Evolutionary conservation across 2,329 filamentous ascomycete genomes (phyloP), one percentile per base, ranked within the genome.

Genomic region (Rhytidhysteron rufulum): DNA sequence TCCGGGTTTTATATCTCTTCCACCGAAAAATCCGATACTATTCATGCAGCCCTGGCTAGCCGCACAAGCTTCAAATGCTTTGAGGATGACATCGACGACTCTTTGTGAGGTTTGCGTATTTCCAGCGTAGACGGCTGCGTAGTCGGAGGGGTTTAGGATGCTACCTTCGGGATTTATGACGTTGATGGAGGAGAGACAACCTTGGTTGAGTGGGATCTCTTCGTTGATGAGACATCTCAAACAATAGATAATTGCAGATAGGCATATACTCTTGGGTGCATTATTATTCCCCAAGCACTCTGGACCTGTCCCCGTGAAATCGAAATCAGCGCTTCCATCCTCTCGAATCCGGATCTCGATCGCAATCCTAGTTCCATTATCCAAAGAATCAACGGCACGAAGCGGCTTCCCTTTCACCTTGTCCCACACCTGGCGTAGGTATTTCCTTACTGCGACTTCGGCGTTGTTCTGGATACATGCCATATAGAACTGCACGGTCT

Each of bases 401-500:
- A 67, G 44, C 2, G 50, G 42, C 16, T 43, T 29, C 1, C 54
- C 50, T 8, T 43, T 43, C 1, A 22, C 41, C 25, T 53, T 34
- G 3, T 22, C 27, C 18, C 47, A 38, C 8, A 55, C 45, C 4
- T 46, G 37, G 39, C 54, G 54, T 11, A 68, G 42, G 31, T 60
- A 60, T 4, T 42, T 40, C 11, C 65, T 55, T 2, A 68, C 63
- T 3, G 55, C 53, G 3, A 51, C 32, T 38, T 65, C 65, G 9
- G 65, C 63, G 32, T 57, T 66, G 4, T 44, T 34, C 13, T 62
- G 54, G 45, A 71, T 71, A 2, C 54, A 62, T 19, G 60, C 40
- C 68, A 70, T 71, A 43, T 70, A 67, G 21, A 64, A 48, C 30
- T 70, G 65, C 1, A 70, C 66, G 0, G 57, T 54, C 2, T 50